These are phyloP conservation scores for Ambrosia hybrid DNA, from an alignment of 140 eudicot species.

Conservation along the genomic window DNA sequence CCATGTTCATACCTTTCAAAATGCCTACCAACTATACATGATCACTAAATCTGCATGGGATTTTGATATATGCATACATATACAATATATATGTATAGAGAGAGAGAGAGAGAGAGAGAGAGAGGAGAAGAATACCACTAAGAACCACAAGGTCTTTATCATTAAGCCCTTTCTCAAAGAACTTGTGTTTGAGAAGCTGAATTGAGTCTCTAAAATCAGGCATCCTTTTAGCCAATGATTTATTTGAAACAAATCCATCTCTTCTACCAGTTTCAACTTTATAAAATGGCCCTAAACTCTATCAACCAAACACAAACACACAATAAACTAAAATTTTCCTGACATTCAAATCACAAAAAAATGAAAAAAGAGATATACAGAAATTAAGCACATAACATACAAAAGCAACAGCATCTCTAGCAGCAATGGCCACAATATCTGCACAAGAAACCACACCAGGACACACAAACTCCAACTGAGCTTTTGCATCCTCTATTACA, in stretches of 20 bases:
- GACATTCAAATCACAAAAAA: background rate
- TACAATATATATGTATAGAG: background rate
- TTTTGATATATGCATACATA: background rate
- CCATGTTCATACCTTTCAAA: slow-evolving; percentile 35
- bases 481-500: slow-evolving; percentile 61
- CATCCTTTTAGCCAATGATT: slow-evolving; percentile 55
- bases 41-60: slow-evolving; percentile 31
- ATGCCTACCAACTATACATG: slow-evolving; percentile 39
- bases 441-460: slow-evolving; percentile 89
- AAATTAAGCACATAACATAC: slow-evolving; percentile 32
- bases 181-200: slow-evolving; percentile 59
- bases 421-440: slow-evolving; percentile 83
- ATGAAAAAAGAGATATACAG: background rate
- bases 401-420: slow-evolving; percentile 76
- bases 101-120: background rate
- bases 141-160: slow-evolving; percentile 78
- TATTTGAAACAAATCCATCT: slow-evolving; percentile 71
- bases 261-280: slow-evolving; percentile 81
- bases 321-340: background rate
- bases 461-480: slow-evolving; percentile 55
- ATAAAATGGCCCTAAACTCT: slow-evolving; percentile 74
- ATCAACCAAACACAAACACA: slow-evolving; percentile 15
- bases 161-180: slow-evolving; percentile 57
- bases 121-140: slow-evolving; percentile 51
- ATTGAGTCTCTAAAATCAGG: slow-evolving; percentile 71